Percentiles rank a stretch among this genome's conserved stretches.
Evolutionary conservation across 371 early-diverging fungal species (phyloP).

Genomic region (Coemansia sp.): DNA sequence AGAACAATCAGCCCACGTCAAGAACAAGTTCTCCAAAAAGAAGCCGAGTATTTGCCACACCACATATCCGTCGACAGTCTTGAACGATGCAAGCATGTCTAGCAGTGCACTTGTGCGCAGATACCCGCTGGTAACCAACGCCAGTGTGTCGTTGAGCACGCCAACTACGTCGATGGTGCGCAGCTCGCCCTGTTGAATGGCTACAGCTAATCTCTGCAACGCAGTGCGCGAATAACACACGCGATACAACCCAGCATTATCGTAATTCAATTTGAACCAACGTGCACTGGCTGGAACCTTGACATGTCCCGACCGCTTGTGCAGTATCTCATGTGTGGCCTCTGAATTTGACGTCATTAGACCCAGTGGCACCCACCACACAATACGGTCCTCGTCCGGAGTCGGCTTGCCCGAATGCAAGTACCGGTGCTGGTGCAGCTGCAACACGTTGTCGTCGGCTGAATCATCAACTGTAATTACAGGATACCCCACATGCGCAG

Average conservation of each 20-base stretch:
- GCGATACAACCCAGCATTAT: constrained; percentile 65
- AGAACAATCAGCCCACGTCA: constrained; percentile 58
- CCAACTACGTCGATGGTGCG: constrained; percentile 61
- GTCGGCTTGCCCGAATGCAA: constrained; percentile 69
- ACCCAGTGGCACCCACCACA: constrained; percentile 79
- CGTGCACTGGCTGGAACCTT: constrained; percentile 48
- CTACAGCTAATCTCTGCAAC: constrained; percentile 53
- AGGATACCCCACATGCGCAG: constrained; percentile 81
- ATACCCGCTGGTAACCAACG: constrained; percentile 64
- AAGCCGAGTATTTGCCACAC: constrained; percentile 59
- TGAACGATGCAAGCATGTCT: constrained; percentile 60
- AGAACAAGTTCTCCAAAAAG: constrained; percentile 51
- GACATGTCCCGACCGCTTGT: constrained; percentile 44
- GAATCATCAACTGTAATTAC: constrained; percentile 64
- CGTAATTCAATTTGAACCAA: constrained; percentile 64
- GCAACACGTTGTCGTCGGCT: constrained; percentile 43
- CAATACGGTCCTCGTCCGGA: constrained; percentile 61
- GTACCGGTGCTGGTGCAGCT: constrained; percentile 70
- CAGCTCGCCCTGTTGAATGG: constrained; percentile 55
- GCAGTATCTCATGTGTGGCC: constrained; percentile 27
- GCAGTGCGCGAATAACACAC: constrained; percentile 60
- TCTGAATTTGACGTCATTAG: constrained; percentile 23
- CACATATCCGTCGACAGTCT: constrained; percentile 64
- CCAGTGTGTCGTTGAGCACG: constrained; percentile 62
- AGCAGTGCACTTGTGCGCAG: constrained; percentile 61